Conservation (phyloP, 352 stramenopile species). For the Pythium oligandrum region DNA sequence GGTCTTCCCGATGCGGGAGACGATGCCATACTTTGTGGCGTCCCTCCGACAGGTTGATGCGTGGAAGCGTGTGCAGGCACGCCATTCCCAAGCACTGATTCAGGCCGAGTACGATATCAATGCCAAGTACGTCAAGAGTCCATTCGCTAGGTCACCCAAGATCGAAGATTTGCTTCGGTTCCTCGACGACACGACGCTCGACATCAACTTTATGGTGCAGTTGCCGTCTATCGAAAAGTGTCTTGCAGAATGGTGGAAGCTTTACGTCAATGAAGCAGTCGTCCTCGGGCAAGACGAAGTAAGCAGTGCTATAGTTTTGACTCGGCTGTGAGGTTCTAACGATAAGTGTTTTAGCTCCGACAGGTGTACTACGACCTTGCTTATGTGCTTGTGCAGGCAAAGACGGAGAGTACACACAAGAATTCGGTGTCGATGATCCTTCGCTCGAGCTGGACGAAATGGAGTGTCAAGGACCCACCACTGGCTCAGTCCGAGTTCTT, state of each 20-base stretch:
- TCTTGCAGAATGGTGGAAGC: conserved; percentile 59
- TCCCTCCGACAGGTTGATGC: conserved; percentile 60
- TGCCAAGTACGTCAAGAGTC: conserved; percentile 72
- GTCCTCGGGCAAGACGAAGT: conserved; percentile 52
- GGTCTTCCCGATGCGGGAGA: conserved; percentile 59
- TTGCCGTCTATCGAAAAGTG: conserved; percentile 81
- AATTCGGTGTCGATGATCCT: conserved; percentile 79
- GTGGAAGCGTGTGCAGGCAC: conserved; percentile 64
- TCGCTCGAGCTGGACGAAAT: conserved; percentile 64
- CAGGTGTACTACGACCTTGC: conserved; percentile 68
- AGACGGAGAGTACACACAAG: conserved; percentile 74
- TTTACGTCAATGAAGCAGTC: conserved; percentile 39
- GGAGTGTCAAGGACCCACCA: conserved; percentile 46
- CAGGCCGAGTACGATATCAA: conserved; percentile 63
- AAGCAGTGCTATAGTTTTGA: conserved; percentile 4
- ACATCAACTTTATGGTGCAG: conserved; percentile 84
- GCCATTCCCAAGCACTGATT: conserved; percentile 43
- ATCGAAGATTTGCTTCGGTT: conserved; percentile 66
- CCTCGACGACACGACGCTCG: conserved; percentile 63
- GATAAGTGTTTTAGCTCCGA: conserved; percentile 31
- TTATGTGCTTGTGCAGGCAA: conserved; percentile 65
- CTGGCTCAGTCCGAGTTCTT: conserved; percentile 56
- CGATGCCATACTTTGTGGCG: conserved; percentile 80
- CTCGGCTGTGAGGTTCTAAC: not conserved
- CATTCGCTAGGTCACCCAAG: conserved; percentile 53